Percentiles rank a stretch among this genome's conserved stretches.
Evolutionary conservation across 2,329 filamentous ascomycete genomes (phyloP).

Genomic region (Diaporthe australafricana): DNA sequence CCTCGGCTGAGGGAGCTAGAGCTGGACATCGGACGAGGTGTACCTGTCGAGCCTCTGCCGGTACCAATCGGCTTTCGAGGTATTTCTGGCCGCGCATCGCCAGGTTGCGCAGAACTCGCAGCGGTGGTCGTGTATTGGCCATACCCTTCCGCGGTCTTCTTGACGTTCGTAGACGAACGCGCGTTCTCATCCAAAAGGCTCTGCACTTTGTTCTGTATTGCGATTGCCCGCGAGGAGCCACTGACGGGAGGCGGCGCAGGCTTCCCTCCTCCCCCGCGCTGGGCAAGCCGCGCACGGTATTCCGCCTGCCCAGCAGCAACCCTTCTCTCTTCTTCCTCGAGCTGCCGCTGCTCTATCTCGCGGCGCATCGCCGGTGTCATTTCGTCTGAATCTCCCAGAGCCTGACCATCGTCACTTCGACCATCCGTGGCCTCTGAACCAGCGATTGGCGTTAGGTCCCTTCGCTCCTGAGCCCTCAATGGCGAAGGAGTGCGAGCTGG

Average conservation of each 20-base stretch:
- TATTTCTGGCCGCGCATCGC: constrained; percentile 56
- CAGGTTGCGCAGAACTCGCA: constrained; percentile 49
- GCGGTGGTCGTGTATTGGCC: constrained; percentile 81
- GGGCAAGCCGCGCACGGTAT: constrained; percentile 81
- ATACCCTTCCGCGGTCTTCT: constrained; percentile 86
- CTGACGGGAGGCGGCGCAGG: constrained; percentile 62
- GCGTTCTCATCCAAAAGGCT: constrained; percentile 84
- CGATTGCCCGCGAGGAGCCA: constrained; percentile 76
- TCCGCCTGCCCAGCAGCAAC: constrained; percentile 91
- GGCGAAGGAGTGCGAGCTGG: constrained; percentile 61
- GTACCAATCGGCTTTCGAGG: constrained; percentile 63
- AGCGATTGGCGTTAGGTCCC: constrained; percentile 75
- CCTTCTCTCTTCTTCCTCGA: constrained; percentile 89
- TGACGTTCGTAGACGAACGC: constrained; percentile 66
- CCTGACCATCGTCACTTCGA: constrained; percentile 74
- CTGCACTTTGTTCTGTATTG: constrained; percentile 92
- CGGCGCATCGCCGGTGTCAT: constrained; percentile 89
- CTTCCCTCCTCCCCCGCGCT: constrained; percentile 63
- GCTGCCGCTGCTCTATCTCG: constrained; percentile 84
- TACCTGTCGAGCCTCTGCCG: constrained; percentile 40
- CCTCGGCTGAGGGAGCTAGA: constrained; percentile 35
- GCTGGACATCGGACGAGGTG: constrained; percentile 41
- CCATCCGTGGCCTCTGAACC: constrained; percentile 80
- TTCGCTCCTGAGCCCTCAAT: constrained; percentile 59
- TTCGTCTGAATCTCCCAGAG: constrained; percentile 74